Conservation (phyloP, 306 rosid genomes). For the Glycine latifolia region DNA sequence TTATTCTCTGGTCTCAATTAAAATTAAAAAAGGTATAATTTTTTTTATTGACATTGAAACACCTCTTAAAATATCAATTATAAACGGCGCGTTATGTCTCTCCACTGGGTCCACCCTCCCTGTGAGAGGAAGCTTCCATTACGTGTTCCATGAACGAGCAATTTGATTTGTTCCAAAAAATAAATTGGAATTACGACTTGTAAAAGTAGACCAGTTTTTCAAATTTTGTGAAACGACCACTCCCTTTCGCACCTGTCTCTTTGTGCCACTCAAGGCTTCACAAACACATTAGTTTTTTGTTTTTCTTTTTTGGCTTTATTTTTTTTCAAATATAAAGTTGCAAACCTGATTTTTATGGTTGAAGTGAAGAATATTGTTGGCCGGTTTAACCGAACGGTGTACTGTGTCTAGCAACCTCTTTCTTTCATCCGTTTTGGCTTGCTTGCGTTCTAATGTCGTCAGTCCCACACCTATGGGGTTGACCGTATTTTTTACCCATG, state of each 20-base stretch:
- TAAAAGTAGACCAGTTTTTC: background rate
- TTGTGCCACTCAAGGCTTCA: conserved; percentile 21
- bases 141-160: conserved; percentile 26
- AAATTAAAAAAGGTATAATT: too few relatives aligned
- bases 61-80: background rate
- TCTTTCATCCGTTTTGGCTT: background rate
- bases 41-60: too few relatives aligned
- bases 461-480: background rate
- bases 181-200: background rate
- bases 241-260: conserved; percentile 48
- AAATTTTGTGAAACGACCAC: conserved; percentile 19
- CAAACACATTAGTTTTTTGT: conserved; percentile 28
- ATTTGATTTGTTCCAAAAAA: conserved; percentile 37
- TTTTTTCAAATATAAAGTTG: background rate
- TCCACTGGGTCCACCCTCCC: background rate
- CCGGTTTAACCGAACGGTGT: conserved; percentile 42
- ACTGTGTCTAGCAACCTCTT: background rate
- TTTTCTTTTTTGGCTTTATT: background rate
- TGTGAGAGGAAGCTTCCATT: conserved; percentile 56
- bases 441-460: conserved; percentile 23
- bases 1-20: too few relatives aligned
- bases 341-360: conserved; percentile 41
- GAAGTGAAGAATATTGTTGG: conserved; percentile 35
- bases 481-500: background rate
- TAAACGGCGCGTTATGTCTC: background rate